Base-by-base conservation (phyloP, 75 land plant genomes). In the Pinus albicaulis region DNA sequence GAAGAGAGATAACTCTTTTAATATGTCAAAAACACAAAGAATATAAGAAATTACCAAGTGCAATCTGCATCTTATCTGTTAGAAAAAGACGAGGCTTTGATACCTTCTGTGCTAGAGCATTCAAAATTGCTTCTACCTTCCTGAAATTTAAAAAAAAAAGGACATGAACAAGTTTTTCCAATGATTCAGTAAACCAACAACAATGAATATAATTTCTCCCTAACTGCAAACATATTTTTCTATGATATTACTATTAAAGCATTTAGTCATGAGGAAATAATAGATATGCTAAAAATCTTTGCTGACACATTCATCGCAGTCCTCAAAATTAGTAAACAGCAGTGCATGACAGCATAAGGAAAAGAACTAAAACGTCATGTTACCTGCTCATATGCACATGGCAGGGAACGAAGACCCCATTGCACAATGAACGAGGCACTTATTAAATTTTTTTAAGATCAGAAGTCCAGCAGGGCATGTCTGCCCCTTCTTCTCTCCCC, bases 41-140 rank as follows among this genome's bases (percentile, higher is more conserved):
- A 41, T 16, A 79, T 59, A 76, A 71, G 64, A 77, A 57, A 65
- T 83, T 87, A 94, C 99, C 99, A 16, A 97, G 84, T 60, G 99
- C 95, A 74, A 97, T 97, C 75, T 85, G 92, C 86, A 94, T 87
- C 62, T 92, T 97, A 77, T 97, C 99, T 1, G 89, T 85, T 38
- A 84, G 64, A 58, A 75, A 78, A 12, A 97, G 90, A 41, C 87
- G 95, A 65, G 98, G 95, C 76, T 91, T 94, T 53, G 92, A 91
- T 65, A 89, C 65, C 81, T 85, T 87, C 34, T 78, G 87, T 28
- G 99, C 95, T 74, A 92, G 80, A 73, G 82, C 76, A 81, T 97
- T 89, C 77, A 97, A 73, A 31, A 82, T 77, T 36, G 76, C 80
- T 82, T 94, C 99, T 68, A 97, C 24, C 81, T 77, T 97, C 91